Conservation (phyloP, 1,139 yeast genomes). For the Saccharomyces uvarum region DNA sequence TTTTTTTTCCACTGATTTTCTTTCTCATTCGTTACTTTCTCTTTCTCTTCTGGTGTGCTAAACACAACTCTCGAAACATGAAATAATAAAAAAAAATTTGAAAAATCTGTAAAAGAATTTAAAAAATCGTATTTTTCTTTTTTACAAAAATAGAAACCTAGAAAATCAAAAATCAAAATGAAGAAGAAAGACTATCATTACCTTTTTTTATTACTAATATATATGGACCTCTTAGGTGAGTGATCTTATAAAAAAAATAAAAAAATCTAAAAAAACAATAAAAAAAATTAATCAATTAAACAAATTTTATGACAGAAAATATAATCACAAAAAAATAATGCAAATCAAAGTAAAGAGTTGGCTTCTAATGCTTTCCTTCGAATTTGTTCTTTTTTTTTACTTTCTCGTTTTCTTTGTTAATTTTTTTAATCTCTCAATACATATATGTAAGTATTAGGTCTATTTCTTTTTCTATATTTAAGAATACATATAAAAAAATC, state of each 20-base stretch:
- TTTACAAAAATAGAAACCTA: neutral
- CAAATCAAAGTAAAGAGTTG: neutral
- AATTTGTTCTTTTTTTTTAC: neutral
- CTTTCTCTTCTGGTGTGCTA: neutral
- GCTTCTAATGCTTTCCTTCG: neutral
- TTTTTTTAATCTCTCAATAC: neutral
- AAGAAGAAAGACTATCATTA: constrained; percentile 1
- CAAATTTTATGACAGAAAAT: neutral
- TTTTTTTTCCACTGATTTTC: neutral
- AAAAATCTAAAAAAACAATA: neutral
- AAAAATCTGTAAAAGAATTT: neutral
- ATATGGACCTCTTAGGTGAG: constrained; percentile 12
- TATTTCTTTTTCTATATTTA: neutral
- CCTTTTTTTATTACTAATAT: constrained; percentile 1
- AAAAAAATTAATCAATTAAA: neutral
- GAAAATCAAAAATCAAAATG: neutral
- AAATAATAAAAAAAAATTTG: neutral
- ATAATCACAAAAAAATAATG: neutral
- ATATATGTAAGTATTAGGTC: neutral
- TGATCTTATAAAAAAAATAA: constrained; percentile 4
- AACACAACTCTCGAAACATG: neutral
- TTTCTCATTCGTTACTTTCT: neutral
- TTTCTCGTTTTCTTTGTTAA: constrained; percentile 2
- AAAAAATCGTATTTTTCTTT: neutral
- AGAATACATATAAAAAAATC: neutral